Evolutionary conservation across 2,329 filamentous ascomycete species (phyloP).

Genomic region (Rutstroemia sydowiana): DNA sequence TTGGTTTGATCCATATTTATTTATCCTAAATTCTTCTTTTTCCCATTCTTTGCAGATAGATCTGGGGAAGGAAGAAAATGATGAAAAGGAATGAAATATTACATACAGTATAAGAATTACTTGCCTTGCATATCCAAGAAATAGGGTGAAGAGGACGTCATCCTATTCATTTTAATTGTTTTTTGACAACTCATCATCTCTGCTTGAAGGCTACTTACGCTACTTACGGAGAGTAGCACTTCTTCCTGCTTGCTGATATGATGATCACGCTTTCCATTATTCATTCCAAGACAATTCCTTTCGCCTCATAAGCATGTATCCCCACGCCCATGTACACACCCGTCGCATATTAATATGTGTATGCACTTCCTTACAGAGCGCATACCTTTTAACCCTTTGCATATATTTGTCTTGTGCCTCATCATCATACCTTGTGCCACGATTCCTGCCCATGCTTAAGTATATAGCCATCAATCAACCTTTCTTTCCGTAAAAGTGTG

Average conservation of each 20-base stretch:
- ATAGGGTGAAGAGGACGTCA: not conserved
- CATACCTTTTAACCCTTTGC: not conserved
- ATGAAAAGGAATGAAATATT: too few species aligned
- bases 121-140: too few species aligned
- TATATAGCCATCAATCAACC: not conserved
- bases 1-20: too few species aligned
- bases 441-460: too few species aligned
- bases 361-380: not conserved
- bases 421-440: not conserved
- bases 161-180: not conserved
- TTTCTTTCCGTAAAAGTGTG: not conserved
- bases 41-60: too few species aligned
- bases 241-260: not conserved
- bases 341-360: not conserved
- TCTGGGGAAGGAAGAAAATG: too few species aligned
- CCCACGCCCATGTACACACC: not conserved
- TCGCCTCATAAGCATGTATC: not conserved
- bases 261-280: not conserved
- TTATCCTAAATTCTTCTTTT: too few species aligned
- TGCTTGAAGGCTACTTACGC: not conserved
- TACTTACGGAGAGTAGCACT: too few species aligned
- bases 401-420: not conserved
- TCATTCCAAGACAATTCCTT: not conserved
- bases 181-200: not conserved
- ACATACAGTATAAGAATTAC: too few species aligned